Evolutionary conservation across 768 basidiomycete genomes (phyloP), one percentile per base, ranked within the genome.

Genomic region (Coprinopsis cinerea): DNA sequence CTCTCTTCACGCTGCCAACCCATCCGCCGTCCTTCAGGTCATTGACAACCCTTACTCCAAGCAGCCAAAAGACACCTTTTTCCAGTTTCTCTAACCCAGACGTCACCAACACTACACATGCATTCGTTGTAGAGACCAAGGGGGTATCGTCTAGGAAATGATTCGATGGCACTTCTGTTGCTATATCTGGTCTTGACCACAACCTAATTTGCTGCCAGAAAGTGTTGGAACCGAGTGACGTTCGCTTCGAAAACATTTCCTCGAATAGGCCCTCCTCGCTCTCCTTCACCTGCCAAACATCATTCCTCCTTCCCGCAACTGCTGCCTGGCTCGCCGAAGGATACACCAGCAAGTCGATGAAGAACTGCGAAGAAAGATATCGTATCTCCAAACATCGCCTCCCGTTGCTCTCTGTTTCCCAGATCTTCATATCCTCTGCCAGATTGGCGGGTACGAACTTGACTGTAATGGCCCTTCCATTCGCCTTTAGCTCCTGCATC

Each of bases 331-430:
- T 13, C 7, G 37, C 10, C 9, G 37, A 9, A 7, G 67, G 67
- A 15, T 47, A 54, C 1, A 57, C 43, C 30, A 78, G 63, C 30
- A 82, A 59, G 22, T 71, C 61, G 20, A 73, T 73, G 59, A 79
- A 80, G 55, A 81, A 62, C 13, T 68, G 67, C 1, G 75, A 66
- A 1, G 76, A 68, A 14, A 72, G 69, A 55, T 77, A 74, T 7
- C 63, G 62, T 40, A 79, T 69, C 1, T 59, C 64, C n/a, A 78
- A 48, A 10, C 17, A 6, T 1, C 26, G 34, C 15, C 41, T 43
- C 17, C 11, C 22, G 13, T 4, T 17, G 59, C 47, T 13, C 47
- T 48, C 46, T 54, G 25, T 39, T 57, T 60, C 57, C 60, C 67
- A 39, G 15, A 61, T 37, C 14, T 53, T 55, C 9, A 20, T 23